These are phyloP conservation scores for Starmerella tilneyi DNA, from an alignment of 805 yeast genomes.

Conservation along the genomic window DNA sequence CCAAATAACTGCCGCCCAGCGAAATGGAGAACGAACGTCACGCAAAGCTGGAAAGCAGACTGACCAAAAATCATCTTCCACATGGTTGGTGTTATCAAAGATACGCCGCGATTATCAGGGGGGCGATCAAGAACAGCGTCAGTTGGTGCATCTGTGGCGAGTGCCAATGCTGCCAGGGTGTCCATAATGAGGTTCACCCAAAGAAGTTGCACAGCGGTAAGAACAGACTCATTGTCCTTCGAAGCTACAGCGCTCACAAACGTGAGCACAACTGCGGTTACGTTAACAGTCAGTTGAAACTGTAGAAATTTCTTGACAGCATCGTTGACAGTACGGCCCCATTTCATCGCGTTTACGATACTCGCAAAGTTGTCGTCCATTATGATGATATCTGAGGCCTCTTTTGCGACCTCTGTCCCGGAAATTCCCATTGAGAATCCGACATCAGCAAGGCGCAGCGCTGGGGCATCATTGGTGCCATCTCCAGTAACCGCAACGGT, in stretches of 20 bases:
- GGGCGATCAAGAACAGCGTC: constrained; percentile 62
- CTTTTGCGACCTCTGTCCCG: constrained; percentile 98
- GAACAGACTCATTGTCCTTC: constrained; percentile 66
- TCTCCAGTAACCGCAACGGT: constrained; percentile 99
- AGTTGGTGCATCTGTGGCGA: constrained; percentile 95
- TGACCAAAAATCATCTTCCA: constrained; percentile 98
- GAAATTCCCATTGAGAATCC: constrained; percentile 98
- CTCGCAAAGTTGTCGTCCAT: constrained; percentile 93
- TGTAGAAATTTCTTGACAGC: constrained; percentile 93
- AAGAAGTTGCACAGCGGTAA: constrained; percentile 91
- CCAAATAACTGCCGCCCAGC: constrained; percentile 55
- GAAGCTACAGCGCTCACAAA: constrained; percentile 89
- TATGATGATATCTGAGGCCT: constrained; percentile 83
- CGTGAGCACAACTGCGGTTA: constrained; percentile 91
- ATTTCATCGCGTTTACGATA: constrained; percentile 90
- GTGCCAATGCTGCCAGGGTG: constrained; percentile 91
- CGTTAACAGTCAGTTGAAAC: constrained; percentile 90
- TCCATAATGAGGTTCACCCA: constrained; percentile 99
- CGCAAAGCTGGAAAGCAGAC: constrained; percentile 60
- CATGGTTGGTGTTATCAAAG: constrained; percentile 81
- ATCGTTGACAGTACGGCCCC: constrained; percentile 96
- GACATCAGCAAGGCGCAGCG: constrained; percentile 89
- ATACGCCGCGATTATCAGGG: constrained; percentile 73
- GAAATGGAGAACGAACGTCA: constrained; percentile 75
- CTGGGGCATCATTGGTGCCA: constrained; percentile 98